phyloP scores from a whole-genome alignment of 208 protist genomes.

The Trypanosoma platydactyli region DNA sequence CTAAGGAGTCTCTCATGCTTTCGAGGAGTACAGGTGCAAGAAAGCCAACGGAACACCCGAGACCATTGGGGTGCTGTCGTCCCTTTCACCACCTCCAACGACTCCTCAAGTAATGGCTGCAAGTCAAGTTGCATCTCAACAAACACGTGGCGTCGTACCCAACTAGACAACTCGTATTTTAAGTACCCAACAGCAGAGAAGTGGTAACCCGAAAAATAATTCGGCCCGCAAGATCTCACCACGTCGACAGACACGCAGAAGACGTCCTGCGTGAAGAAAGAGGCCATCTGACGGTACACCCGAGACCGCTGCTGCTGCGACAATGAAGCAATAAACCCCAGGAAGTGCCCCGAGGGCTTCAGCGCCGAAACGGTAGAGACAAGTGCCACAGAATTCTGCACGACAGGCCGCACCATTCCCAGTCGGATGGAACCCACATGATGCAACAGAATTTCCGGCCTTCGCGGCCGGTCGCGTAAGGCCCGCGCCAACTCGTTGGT shows the following conservation, averaged over 20 bases:
- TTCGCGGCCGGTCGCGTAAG: slow-evolving; percentile 39
- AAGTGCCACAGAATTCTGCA: slow-evolving; percentile 41
- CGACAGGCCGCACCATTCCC: slow-evolving; percentile 56
- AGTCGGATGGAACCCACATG: slow-evolving; percentile 14
- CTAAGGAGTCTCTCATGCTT: slow-evolving; percentile 42
- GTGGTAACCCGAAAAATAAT: slow-evolving; percentile 62
- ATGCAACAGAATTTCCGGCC: slow-evolving; percentile 42
- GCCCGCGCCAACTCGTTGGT: slow-evolving; percentile 44
- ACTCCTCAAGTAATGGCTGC: slow-evolving; percentile 29
- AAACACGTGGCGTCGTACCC: slow-evolving; percentile 59
- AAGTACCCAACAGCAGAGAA: slow-evolving; percentile 56
- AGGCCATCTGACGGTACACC: slow-evolving; percentile 28
- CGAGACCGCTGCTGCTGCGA: slow-evolving; percentile 14
- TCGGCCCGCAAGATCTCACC: slow-evolving; percentile 24
- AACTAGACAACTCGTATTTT: slow-evolving; percentile 48
- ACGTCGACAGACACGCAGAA: slow-evolving; percentile 51
- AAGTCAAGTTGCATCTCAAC: slow-evolving; percentile 48
- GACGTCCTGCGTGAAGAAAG: slow-evolving; percentile 45
- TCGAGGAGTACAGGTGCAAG: slow-evolving; percentile 68
- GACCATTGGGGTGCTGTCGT: slow-evolving; percentile 33
- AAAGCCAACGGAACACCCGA: slow-evolving; percentile 38
- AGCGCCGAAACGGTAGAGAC: slow-evolving; percentile 25
- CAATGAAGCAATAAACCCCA: slow-evolving; percentile 28
- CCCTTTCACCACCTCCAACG: background rate
- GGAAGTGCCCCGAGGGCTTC: slow-evolving; percentile 21